Evolutionary conservation across 805 yeast genomes (phyloP), one percentile per base, ranked within the genome.

Genomic region (Candida insectorum): DNA sequence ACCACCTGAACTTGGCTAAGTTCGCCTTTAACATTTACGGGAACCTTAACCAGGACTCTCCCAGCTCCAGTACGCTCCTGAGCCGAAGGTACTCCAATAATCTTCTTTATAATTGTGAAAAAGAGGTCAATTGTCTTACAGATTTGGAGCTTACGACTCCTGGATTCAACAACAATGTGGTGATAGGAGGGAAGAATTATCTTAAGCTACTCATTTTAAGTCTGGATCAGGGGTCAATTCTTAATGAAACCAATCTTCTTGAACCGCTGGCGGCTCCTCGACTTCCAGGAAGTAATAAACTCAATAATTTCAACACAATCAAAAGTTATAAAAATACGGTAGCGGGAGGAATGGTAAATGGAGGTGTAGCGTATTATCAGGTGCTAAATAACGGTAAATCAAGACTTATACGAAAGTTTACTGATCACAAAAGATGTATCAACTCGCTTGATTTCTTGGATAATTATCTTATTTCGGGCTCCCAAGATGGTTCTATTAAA

Each of bases 401-500:
- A 21, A 48, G 45, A 30, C 34, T 62, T 11, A 30, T 56, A 11
- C 39, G 50, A 36, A 56, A 52, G 24, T 49, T 58, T n/a, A 45
- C 55, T 13, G 71, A 62, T 37, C 73, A 67, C 46, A 63, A 60
- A 40, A 46, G 73, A n/a, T 54, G 61, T 30, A 54, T 67, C 30
- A 66, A 67, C 41, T 59, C 70, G 6, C 40, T 67, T 16, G 73
- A 67, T 40, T 67, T 66, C 30, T 49, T 54, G 12, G 47, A 44
- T 11, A 45, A 43, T 26, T 54, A 59, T 26, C 39, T 67, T 7
- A 47, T 66, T 14, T 62, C 69, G 2, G 94, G 93, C 2, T 81
- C 89, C 0, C 93, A 84, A 57, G 93, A 84, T 60, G 93, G 93
- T 4, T 66, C 79, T 12, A 77, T 84, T 40, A 80, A 81, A 45